Percentiles rank a stretch among this genome's conserved stretches.
Conservation (phyloP, 164 flowering plant genomes). For the Sextonia rubra region DNA sequence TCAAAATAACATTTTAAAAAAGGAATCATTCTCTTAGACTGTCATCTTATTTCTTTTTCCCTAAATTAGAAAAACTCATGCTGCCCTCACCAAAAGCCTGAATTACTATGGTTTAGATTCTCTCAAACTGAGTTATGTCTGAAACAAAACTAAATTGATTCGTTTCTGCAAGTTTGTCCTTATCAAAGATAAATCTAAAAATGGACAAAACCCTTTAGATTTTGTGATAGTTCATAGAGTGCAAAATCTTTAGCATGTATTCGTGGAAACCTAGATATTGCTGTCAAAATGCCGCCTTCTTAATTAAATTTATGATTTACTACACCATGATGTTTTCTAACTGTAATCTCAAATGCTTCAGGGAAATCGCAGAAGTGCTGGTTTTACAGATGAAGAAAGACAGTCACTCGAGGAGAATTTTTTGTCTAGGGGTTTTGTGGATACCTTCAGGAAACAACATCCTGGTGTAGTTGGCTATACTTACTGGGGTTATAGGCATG, state of each 20-base stretch:
- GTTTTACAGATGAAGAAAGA: constrained; percentile 93
- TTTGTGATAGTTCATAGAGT: too few relatives aligned
- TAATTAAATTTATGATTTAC: not conserved
- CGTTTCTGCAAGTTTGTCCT: too few relatives aligned
- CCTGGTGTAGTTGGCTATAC: constrained; percentile 93
- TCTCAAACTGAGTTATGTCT: too few relatives aligned
- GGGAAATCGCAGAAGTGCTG: constrained; percentile 97
- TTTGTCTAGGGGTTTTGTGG: constrained; percentile 72
- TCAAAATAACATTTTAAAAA: not conserved
- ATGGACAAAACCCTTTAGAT: too few relatives aligned
- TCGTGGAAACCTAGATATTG: too few relatives aligned
- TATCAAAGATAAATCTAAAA: too few relatives aligned
- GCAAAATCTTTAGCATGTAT: too few relatives aligned
- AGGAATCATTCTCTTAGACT: not conserved
- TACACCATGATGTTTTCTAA: constrained; percentile 2
- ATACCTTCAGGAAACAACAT: constrained; percentile 86
- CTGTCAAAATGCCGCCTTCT: too few relatives aligned
- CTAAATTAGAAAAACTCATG: too few relatives aligned
- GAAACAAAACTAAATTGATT: too few relatives aligned
- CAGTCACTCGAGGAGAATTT: constrained; percentile 70
- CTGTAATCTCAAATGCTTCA: constrained; percentile 12
- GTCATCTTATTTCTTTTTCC: not conserved
- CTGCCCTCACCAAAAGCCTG: too few relatives aligned
- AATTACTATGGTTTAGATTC: too few relatives aligned
- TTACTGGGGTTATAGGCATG: constrained; percentile 95